These are phyloP conservation scores for Phylloporus sp. DNA, from an alignment of 768 basidiomycete genomes.

Conservation along the genomic window DNA sequence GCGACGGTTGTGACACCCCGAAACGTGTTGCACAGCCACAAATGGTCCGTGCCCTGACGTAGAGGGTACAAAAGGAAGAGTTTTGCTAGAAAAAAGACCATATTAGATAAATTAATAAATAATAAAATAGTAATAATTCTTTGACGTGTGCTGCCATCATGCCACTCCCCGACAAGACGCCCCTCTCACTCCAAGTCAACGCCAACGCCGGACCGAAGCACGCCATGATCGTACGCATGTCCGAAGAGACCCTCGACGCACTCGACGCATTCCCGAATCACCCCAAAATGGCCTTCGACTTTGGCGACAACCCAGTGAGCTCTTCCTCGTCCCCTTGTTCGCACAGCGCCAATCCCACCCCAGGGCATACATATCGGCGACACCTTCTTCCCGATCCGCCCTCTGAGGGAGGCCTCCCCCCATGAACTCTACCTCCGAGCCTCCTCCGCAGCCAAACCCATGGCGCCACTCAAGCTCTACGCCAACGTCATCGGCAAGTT, in stretches of 20 bases:
- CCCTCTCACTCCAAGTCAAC: conserved; percentile 56
- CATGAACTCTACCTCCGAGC: conserved; percentile 74
- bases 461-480: conserved; percentile 64
- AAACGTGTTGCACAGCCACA: conserved; percentile 4
- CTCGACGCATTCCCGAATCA: conserved; percentile 46
- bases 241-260: conserved; percentile 65
- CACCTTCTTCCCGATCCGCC: conserved; percentile 55
- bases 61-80: conserved; percentile 7
- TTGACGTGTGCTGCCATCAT: too few species aligned
- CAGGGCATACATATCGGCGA: conserved; percentile 67
- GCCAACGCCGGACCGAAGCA: conserved; percentile 55
- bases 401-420: conserved; percentile 46
- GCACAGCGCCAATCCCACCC: neutral
- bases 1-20: neutral
- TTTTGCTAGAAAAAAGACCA: too few species aligned
- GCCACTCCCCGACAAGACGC: conserved; percentile 57
- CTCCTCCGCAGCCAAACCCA: conserved; percentile 51
- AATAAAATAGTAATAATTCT: too few species aligned
- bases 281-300: conserved; percentile 53
- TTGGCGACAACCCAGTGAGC: conserved; percentile 57
- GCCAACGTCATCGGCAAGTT: conserved; percentile 74
- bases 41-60: conserved; percentile 16
- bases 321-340: neutral
- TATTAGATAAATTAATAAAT: too few species aligned
- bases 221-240: conserved; percentile 73